Evolutionary conservation across 495 filamentous ascomycete genomes (phyloP).

Genomic region (Podospora didyma): DNA sequence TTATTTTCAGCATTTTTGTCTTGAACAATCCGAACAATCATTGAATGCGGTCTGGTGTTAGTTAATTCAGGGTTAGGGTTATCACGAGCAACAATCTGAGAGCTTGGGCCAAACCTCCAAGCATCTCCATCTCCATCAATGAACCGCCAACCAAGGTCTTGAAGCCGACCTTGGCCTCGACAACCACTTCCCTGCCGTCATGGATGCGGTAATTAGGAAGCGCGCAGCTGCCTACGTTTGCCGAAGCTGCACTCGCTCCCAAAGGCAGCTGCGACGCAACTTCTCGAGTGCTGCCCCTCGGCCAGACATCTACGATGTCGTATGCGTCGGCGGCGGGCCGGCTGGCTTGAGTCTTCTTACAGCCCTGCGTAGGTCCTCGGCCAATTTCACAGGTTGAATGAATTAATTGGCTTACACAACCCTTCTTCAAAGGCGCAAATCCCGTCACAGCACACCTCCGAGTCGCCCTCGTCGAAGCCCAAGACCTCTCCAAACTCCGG

Average conservation of each 20-base stretch:
- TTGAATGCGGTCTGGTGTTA: no score
- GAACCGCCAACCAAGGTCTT: no score
- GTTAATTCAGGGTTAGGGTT: no score
- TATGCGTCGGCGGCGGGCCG: constrained; percentile 94
- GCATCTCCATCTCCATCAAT: no score
- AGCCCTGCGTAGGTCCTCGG: constrained; percentile 64
- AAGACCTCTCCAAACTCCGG: constrained; percentile 67
- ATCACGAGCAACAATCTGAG: no score
- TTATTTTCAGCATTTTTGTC: no score
- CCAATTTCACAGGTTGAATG: not conserved
- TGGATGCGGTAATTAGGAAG: constrained; percentile 22
- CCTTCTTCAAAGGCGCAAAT: constrained; percentile 50
- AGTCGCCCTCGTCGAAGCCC: constrained; percentile 85
- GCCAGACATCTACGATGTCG: constrained; percentile 82
- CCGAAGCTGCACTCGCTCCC: constrained; percentile 39
- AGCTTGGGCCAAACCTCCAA: no score
- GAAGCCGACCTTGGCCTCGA: not conserved
- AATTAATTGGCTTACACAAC: not conserved
- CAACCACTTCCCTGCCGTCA: constrained; percentile 1
- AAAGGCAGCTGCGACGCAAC: constrained; percentile 24
- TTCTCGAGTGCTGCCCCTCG: constrained; percentile 34
- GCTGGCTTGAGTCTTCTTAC: constrained; percentile 85
- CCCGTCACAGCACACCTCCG: constrained; percentile 70
- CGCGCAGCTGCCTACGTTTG: constrained; percentile 35
- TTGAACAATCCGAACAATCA: no score